A percentile compares a stretch with the other conserved stretches of the same genome.
These are phyloP conservation scores for Buddleja alternifolia DNA, from an alignment of 257 asterid genomes.

Conservation along the genomic window DNA sequence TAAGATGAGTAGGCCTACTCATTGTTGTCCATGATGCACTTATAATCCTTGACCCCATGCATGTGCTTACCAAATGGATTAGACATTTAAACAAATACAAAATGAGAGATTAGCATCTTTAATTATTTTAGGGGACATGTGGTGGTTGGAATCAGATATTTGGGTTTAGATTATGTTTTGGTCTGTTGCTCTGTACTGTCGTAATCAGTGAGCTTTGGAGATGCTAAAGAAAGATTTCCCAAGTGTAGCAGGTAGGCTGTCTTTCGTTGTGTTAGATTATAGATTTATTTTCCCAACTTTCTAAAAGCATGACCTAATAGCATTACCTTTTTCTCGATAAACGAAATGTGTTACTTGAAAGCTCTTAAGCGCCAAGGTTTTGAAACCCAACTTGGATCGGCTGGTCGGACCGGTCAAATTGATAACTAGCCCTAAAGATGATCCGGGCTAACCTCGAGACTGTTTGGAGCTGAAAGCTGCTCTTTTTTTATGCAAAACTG, in stretches of 20 bases:
- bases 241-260: conserved; percentile 25
- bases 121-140: conserved; percentile 20
- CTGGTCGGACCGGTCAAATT: no score
- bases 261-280: conserved; percentile 5
- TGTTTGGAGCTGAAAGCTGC: no score
- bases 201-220: conserved; percentile 5
- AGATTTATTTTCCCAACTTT: conserved; percentile 11
- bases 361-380: no score
- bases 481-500: no score
- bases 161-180: not conserved
- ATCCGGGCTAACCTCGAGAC: no score
- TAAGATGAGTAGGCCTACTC: no score
- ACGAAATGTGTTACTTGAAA: no score
- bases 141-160: conserved; percentile 26
- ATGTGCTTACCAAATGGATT: conserved; percentile 15
- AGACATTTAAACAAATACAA: not conserved
- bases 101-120: not conserved
- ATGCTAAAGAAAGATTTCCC: not conserved
- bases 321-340: no score
- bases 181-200: not conserved
- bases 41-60: not conserved
- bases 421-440: no score
- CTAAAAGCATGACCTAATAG: conserved; percentile 19
- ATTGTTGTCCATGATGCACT: no score
- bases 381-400: no score